Percentiles rank a stretch among this genome's conserved stretches.
Evolutionary conservation across 768 basidiomycete species (phyloP).

Genomic region (Termitomyces bulborhizus): DNA sequence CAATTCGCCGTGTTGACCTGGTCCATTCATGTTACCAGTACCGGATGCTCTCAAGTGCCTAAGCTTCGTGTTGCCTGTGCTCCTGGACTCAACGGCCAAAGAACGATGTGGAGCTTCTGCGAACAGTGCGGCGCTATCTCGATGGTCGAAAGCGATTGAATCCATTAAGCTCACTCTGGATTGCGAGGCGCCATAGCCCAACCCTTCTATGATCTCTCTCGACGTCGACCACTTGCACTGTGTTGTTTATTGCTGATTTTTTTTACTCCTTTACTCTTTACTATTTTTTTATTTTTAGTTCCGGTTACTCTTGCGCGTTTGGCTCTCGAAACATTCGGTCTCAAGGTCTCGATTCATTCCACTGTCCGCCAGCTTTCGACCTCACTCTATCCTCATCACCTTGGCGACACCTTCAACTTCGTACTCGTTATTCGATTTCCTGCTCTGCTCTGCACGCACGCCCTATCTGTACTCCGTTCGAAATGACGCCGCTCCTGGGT

Average conservation of each 20-base stretch:
- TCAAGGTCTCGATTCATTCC: conserved; percentile 2
- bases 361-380: conserved; percentile 7
- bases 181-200: neutral
- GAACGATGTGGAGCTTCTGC: conserved; percentile 86
- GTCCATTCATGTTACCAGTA: conserved; percentile 1
- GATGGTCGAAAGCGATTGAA: conserved; percentile 73
- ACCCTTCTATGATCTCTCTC: neutral
- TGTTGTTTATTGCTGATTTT: conserved; percentile 14
- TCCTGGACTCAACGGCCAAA: conserved; percentile 58
- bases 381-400: conserved; percentile 17
- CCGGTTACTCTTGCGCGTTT: neutral
- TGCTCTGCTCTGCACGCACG: conserved; percentile 1
- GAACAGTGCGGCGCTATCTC: conserved; percentile 87
- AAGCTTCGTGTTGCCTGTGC: conserved; percentile 79
- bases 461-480: conserved; percentile 4
- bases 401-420: conserved; percentile 17
- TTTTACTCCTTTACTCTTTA: conserved; percentile 13
- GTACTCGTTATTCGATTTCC: neutral
- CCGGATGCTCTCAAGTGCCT: conserved; percentile 70
- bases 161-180: neutral
- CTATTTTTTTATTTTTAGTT: conserved; percentile 7
- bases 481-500: conserved; percentile 4
- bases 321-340: conserved; percentile 1
- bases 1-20: neutral
- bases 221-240: conserved; percentile 6